Evolutionary conservation across 306 rosid species (phyloP), one percentile per base, ranked within the genome.

Genomic region (Prunus mume): DNA sequence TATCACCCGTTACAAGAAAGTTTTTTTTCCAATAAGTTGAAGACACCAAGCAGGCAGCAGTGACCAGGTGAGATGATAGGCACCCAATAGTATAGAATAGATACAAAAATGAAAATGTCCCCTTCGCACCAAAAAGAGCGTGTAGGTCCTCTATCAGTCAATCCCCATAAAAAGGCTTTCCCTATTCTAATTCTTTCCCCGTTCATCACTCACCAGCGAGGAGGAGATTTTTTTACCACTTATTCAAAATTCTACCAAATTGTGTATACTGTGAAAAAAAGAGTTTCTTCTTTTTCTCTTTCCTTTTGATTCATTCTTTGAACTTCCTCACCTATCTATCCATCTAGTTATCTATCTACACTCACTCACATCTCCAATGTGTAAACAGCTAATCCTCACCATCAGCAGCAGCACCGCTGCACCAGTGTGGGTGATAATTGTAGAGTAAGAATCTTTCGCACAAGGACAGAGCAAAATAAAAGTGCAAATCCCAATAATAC

Each of bases 401-500:
- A 6, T 38, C 9, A 7, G 43, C 4, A 30, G 56, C 30, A 3
- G 15, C 3, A 25, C 65, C 9, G 65, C 14, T 14, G 43, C 43
- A n/a, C 15, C 2, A n/a, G 12, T 8, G 51, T 13, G 46, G 28
- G 80, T 81, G 47, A 78, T 79, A 41, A 45, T 47, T 17, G 56
- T 27, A 52, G 15, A 12, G 52, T 10, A 61, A 82, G 76, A 77
- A 50, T 77, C 82, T 58, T 9, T 54, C 20, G 22, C 67, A 45
- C 72, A 24, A n/a, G 51, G 72, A 38, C 43, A 7, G 9, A 2
- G 12, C 67, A 20, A 50, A 47, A 43, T 13, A 56, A 77, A 68
- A 38, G 20, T 68, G 47, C 85, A 82, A 73, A 78, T 82, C 82
- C 82, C 79, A 78, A 82, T 51, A 78, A 82, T 65, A 55, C 15